Percentiles rank a stretch among this genome's conserved stretches.
Conservation (phyloP, 2,329 filamentous ascomycete genomes). For the Aspergillus sp. region DNA sequence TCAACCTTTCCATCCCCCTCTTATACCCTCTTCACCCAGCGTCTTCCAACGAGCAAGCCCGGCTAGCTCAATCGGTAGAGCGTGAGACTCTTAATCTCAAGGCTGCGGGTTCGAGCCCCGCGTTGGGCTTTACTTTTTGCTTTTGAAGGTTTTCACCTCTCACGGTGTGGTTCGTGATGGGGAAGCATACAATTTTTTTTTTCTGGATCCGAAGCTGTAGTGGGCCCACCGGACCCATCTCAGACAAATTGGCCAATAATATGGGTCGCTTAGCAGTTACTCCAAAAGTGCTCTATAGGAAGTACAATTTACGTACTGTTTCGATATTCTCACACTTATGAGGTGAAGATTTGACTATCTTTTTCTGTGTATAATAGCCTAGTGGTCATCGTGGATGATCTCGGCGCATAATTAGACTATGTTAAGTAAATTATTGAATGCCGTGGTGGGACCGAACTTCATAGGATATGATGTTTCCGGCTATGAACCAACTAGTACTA, state of each 20-base stretch:
- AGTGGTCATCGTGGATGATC: no score
- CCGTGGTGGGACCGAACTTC: no score
- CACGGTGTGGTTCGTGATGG: neutral
- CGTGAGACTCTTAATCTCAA: constrained; percentile 53
- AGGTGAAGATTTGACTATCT: no score
- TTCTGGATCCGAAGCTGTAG: neutral
- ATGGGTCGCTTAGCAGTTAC: no score
- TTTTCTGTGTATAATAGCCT: no score
- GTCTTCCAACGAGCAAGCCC: constrained; percentile 30
- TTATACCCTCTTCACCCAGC: neutral
- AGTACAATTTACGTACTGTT: no score
- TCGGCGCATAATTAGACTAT: no score
- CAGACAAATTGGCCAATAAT: neutral
- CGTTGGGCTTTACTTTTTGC: constrained; percentile 39
- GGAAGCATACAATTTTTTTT: neutral
- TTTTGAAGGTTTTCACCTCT: neutral
- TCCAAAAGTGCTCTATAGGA: no score
- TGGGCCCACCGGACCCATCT: neutral
- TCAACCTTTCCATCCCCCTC: neutral
- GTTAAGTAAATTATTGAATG: no score
- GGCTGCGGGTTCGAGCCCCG: constrained; percentile 46
- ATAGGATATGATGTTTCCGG: no score
- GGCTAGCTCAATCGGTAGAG: constrained; percentile 55
- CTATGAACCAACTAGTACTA: no score
- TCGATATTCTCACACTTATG: no score